Evolutionary conservation across 129 eudicot genomes (phyloP).

Genomic region (Flaveria trinervia): DNA sequence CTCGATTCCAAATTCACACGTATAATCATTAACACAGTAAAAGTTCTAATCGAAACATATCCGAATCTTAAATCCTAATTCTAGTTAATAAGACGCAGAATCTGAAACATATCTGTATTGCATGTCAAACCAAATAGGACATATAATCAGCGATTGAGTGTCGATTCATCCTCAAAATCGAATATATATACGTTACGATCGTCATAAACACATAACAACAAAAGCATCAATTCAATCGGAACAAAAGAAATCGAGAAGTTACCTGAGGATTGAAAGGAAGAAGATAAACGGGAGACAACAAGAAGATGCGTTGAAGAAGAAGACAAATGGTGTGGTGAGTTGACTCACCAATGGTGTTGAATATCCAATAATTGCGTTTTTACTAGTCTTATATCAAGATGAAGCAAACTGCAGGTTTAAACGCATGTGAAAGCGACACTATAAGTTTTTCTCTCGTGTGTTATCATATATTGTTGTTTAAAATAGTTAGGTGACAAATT

Average conservation of each 20-base stretch:
- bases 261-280: background rate
- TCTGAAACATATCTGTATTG: background rate
- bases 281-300: background rate
- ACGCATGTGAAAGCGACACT: no score
- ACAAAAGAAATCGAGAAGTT: background rate
- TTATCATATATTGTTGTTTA: no score
- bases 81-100: no score
- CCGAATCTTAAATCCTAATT: background rate
- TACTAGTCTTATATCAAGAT: no score
- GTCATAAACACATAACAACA: background rate
- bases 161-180: no score
- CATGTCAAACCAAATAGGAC: background rate
- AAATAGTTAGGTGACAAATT: no score
- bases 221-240: background rate
- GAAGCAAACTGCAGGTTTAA: no score
- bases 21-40: background rate
- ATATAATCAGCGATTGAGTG: no score
- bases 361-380: background rate
- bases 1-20: background rate
- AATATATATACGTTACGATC: background rate
- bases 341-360: background rate
- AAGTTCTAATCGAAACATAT: background rate
- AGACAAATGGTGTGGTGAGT: background rate
- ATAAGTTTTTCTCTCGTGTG: no score
- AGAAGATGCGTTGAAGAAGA: background rate